These are phyloP conservation scores for Xylariaceae sp. DNA, from an alignment of 2,329 filamentous ascomycete species.

Conservation along the genomic window DNA sequence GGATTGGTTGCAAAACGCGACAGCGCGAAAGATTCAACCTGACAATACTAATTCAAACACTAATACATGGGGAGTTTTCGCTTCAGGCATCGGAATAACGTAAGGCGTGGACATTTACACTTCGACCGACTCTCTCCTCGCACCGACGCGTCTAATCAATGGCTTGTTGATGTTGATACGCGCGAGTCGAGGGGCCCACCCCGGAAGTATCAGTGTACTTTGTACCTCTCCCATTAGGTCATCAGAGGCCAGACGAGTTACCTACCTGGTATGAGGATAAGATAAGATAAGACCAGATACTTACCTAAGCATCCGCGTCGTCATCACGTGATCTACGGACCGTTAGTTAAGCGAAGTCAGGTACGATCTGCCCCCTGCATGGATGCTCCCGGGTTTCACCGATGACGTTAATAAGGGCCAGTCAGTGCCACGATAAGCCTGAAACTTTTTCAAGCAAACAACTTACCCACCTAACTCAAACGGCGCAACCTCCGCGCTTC, in stretches of 20 bases:
- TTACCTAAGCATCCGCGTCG: not conserved
- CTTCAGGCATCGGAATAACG: not conserved
- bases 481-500: not conserved
- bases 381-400: constrained; percentile 1
- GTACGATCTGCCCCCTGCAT: not conserved
- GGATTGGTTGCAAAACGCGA: too few relatives aligned
- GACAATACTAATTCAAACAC: not conserved
- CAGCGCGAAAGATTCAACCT: too few relatives aligned
- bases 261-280: not conserved
- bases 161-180: constrained; percentile 14
- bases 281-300: not conserved
- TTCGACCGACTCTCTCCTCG: not conserved
- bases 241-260: too few relatives aligned
- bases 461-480: not conserved
- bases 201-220: constrained; percentile 2
- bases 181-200: constrained; percentile 14
- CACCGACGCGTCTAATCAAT: constrained; percentile 16
- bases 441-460: constrained; percentile 2
- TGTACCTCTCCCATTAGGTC: not conserved
- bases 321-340: not conserved
- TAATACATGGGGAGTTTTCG: not conserved
- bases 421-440: constrained; percentile 6
- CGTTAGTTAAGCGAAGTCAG: not conserved
- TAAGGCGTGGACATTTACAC: not conserved
- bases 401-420: constrained; percentile 19